Conservation (phyloP, 1,284 basidiomycete species). For the Xanthoconium separans region DNA sequence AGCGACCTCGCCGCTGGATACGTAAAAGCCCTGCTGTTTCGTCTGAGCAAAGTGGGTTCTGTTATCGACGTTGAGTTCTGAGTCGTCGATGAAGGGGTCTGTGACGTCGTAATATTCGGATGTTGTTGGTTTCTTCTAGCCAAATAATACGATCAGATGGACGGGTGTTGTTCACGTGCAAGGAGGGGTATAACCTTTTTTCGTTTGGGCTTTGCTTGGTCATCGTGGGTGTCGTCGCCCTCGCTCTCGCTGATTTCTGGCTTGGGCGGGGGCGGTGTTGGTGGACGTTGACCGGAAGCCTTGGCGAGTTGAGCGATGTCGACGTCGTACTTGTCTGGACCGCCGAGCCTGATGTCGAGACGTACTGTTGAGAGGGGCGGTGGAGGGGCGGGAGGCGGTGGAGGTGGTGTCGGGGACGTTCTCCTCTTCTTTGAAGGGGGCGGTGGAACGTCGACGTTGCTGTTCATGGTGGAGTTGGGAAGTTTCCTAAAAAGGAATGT, state of each 20-base stretch:
- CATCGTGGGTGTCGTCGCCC: slow-evolving; percentile 46
- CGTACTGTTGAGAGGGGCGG: slow-evolving; percentile 65
- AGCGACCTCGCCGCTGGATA: slow-evolving; percentile 83
- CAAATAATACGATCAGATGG: slow-evolving; percentile 7
- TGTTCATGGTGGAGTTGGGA: slow-evolving; percentile 29
- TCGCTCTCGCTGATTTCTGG: slow-evolving; percentile 53
- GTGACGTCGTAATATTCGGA: slow-evolving; percentile 84
- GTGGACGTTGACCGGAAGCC: slow-evolving; percentile 61
- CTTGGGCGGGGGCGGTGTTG: slow-evolving; percentile 51
- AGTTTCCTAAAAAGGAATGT: slow-evolving; percentile 38
- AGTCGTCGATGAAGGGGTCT: slow-evolving; percentile 98
- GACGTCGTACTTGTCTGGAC: slow-evolving; percentile 70
- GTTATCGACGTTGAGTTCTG: slow-evolving; percentile 88
- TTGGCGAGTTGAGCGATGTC: slow-evolving; percentile 60
- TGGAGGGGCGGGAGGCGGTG: slow-evolving; percentile 45
- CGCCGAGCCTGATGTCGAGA: slow-evolving; percentile 66
- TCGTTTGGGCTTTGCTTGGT: slow-evolving; percentile 38
- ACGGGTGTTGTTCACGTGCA: neutral
- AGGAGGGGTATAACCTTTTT: slow-evolving; percentile 38
- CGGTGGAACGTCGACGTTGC: slow-evolving; percentile 33
- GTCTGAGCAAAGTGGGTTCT: slow-evolving; percentile 92
- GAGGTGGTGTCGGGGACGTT: slow-evolving; percentile 44
- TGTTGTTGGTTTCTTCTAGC: slow-evolving; percentile 55
- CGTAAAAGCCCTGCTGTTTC: slow-evolving; percentile 93
- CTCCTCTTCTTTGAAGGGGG: slow-evolving; percentile 32